Percentiles rank a stretch among this genome's conserved stretches.
Evolutionary conservation across 768 basidiomycete species (phyloP).

Genomic region (Fistulinella prunicolor): DNA sequence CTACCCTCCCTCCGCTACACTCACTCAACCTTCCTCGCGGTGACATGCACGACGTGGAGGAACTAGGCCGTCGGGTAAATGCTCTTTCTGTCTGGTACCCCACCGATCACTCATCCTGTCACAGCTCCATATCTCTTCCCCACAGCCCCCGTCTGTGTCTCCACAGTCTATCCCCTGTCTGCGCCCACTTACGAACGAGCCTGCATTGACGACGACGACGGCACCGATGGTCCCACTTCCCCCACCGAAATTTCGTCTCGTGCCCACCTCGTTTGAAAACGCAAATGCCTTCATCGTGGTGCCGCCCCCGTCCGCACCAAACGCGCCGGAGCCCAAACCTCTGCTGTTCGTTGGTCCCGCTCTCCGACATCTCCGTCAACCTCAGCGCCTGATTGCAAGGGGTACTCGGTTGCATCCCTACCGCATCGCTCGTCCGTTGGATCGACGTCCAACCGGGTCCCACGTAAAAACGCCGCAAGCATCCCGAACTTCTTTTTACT

Average conservation of each 20-base stretch:
- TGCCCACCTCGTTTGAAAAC: constrained; percentile 48
- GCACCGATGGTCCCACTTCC: constrained; percentile 11
- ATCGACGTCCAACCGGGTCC: constrained; percentile 6
- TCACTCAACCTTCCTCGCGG: constrained; percentile 40
- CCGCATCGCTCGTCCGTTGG: constrained; percentile 36
- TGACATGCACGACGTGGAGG: constrained; percentile 8
- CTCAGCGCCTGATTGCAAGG: constrained; percentile 39
- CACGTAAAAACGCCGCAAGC: not conserved
- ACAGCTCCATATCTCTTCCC: constrained; percentile 23
- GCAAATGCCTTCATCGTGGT: constrained; percentile 54
- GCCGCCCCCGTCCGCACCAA: constrained; percentile 30
- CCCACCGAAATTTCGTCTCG: constrained; percentile 37
- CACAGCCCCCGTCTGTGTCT: too few species aligned
- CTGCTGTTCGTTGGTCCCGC: constrained; percentile 52
- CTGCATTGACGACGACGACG: not conserved
- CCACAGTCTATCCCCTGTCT: too few species aligned
- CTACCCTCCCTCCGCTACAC: constrained; percentile 52
- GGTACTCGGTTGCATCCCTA: constrained; percentile 58
- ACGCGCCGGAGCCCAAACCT: constrained; percentile 20
- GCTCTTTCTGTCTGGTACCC: not conserved
- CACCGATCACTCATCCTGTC: not conserved
- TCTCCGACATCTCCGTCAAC: constrained; percentile 44
- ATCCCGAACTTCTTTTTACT: too few species aligned
- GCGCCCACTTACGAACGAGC: too few species aligned
- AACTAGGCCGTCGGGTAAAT: not conserved